Base-by-base conservation (phyloP, 2,329 filamentous ascomycete species). In the Colletotrichum musicola region DNA sequence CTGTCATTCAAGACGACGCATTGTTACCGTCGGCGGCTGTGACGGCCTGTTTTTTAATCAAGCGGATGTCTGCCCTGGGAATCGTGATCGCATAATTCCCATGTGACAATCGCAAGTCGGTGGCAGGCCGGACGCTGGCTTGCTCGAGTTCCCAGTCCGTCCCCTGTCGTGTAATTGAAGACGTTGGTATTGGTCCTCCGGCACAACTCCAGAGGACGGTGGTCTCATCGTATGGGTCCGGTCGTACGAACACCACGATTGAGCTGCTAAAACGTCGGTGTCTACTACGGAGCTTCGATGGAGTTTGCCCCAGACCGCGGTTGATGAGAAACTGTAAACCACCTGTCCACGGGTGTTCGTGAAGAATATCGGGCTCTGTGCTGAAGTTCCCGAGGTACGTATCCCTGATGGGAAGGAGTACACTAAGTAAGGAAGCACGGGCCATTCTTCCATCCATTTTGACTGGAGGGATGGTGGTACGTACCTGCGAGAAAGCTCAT, bases 401-500 rank as follows among this genome's bases (percentile, higher is more conserved):
- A 64, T 54, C 60, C 53, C 18, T 47, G 46, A 44, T 38, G 40
- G 9, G 12, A 27, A n/a, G 40, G 22, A 18, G 54, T 14, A n/a
- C n/a, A n/a, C n/a, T n/a, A 22, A 27, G 53, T 47, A 27, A 18
- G 20, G 38, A 16, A 38, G 61, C 61, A 68, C 46, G 42, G 61
- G 35, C 61, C 53, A 47, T 18, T 22, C 7, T 42, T 35, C 38
- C 46, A 35, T 58, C 64, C 53, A 20, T 58, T 35, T 62, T n/a
- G 42, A 53, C 62, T 66, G 66, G 62, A 42, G 60, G 54, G 18
- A 16, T 6, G 30, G 16, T 10, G 27, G 56, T 69, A 69, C 66
- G 66, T 69, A 69, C 44, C 66, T 22, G 53, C 10, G n/a, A 51
- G 49, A 51, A 47, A n/a, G n/a, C n/a, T n/a, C n/a, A n/a, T n/a